These are phyloP conservation scores for Acer saccharum DNA, from an alignment of 345 rosid species.

Conservation along the genomic window DNA sequence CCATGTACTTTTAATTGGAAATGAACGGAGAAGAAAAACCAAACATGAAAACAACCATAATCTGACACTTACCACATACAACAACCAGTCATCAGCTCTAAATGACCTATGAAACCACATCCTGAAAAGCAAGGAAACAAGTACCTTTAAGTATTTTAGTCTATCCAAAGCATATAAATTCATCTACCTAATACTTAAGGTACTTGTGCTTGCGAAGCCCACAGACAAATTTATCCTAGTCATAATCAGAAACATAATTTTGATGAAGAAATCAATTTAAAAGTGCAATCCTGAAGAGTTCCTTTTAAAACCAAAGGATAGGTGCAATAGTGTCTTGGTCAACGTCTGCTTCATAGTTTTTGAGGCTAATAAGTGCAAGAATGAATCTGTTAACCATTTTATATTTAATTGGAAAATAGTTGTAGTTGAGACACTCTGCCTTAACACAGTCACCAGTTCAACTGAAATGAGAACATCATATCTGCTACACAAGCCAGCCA, in stretches of 20 bases:
- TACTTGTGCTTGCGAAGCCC: neutral
- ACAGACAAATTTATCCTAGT: neutral
- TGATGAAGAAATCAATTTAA: neutral
- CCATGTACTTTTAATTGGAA: neutral
- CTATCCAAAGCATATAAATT: neutral
- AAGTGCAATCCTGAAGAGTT: neutral
- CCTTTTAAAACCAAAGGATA: neutral
- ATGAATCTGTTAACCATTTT: neutral
- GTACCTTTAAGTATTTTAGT: neutral
- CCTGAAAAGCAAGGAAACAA: conserved; percentile 35
- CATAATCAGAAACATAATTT: neutral
- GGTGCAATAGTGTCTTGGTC: neutral
- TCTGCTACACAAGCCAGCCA: neutral
- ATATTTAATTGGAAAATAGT: neutral
- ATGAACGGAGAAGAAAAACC: neutral
- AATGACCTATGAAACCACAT: conserved; percentile 89
- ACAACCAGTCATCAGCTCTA: conserved; percentile 94
- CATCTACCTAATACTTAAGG: neutral
- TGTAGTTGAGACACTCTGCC: neutral
- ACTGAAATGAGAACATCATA: neutral
- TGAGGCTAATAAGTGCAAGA: neutral
- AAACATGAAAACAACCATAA: conserved; percentile 9
- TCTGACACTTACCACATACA: conserved; percentile 62
- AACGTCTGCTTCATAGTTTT: neutral
- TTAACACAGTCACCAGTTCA: neutral